Evolutionary conservation across 2,329 filamentous ascomycete species (phyloP).

Genomic region (Aspergillus oerlinghausenensis): DNA sequence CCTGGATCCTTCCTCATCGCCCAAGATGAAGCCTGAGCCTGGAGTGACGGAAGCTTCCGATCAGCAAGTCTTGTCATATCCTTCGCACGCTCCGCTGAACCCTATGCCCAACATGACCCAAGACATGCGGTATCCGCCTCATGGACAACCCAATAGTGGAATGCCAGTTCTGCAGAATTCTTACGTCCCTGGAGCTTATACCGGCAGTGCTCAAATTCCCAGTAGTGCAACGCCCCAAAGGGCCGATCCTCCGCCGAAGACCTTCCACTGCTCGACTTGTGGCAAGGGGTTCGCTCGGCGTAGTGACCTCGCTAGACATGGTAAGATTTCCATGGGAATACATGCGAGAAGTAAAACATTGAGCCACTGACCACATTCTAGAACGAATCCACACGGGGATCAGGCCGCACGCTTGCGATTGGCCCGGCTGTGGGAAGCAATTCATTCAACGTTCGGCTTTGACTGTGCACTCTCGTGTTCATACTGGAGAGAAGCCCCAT

Average conservation of each 20-base stretch:
- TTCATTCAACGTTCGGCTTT: conserved; percentile 96
- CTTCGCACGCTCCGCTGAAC: conserved; percentile 51
- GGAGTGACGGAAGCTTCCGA: conserved; percentile 54
- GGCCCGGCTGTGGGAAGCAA: conserved; percentile 82
- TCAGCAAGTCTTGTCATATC: conserved; percentile 54
- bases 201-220: conserved; percentile 44
- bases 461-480: conserved; percentile 90
- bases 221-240: conserved; percentile 39
- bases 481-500: conserved; percentile 97
- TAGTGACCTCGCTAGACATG: conserved; percentile 90
- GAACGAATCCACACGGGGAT: conserved; percentile 94
- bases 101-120: conserved; percentile 49
- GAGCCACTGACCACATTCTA: conserved; percentile 34
- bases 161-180: conserved; percentile 54
- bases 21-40: conserved; percentile 57
- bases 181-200: conserved; percentile 47
- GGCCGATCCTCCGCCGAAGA: conserved; percentile 58
- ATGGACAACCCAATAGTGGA: conserved; percentile 47
- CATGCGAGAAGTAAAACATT: background rate
- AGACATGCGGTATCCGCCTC: conserved; percentile 52
- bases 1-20: conserved; percentile 39
- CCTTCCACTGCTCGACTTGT: conserved; percentile 86
- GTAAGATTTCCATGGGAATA: conserved; percentile 50
- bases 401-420: conserved; percentile 88
- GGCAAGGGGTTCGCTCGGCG: conserved; percentile 86